A percentile compares a stretch with the other conserved stretches of the same genome.
Conservation (phyloP, 1,284 basidiomycete genomes). For the Volvariella volvacea region DNA sequence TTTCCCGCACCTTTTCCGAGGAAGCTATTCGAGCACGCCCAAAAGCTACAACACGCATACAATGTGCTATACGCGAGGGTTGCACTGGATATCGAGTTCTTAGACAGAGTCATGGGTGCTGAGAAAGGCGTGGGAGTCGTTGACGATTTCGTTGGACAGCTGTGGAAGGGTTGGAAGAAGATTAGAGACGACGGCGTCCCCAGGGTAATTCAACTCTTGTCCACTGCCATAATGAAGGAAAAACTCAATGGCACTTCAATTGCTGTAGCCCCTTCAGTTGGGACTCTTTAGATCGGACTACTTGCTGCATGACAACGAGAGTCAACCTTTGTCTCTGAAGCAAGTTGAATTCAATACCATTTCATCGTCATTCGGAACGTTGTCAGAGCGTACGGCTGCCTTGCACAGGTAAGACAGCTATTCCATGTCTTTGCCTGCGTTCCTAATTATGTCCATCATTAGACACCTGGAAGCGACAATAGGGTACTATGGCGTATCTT, state of each 20-base stretch:
- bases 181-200: constrained; percentile 56
- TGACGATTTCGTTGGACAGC: constrained; percentile 80
- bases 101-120: constrained; percentile 76
- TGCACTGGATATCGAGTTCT: constrained; percentile 74
- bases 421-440: not conserved
- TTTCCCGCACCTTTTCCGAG: constrained; percentile 87
- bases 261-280: constrained; percentile 67
- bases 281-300: constrained; percentile 98
- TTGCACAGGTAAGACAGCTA: constrained; percentile 63
- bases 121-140: constrained; percentile 71
- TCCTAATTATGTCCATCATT: not conserved
- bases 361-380: constrained; percentile 82
- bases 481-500: constrained; percentile 56
- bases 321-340: constrained; percentile 55
- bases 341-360: constrained; percentile 99
- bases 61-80: constrained; percentile 85
- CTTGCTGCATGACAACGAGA: constrained; percentile 63
- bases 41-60: constrained; percentile 69
- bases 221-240: too few relatives aligned
- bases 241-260: too few relatives aligned
- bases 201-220: constrained; percentile 22
- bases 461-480: constrained; percentile 69
- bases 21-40: constrained; percentile 61
- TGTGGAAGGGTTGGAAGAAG: constrained; percentile 84
- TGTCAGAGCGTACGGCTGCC: constrained; percentile 69